Evolutionary conservation across 179 eudicot species (phyloP).

Genomic region (Camellia oleifera): DNA sequence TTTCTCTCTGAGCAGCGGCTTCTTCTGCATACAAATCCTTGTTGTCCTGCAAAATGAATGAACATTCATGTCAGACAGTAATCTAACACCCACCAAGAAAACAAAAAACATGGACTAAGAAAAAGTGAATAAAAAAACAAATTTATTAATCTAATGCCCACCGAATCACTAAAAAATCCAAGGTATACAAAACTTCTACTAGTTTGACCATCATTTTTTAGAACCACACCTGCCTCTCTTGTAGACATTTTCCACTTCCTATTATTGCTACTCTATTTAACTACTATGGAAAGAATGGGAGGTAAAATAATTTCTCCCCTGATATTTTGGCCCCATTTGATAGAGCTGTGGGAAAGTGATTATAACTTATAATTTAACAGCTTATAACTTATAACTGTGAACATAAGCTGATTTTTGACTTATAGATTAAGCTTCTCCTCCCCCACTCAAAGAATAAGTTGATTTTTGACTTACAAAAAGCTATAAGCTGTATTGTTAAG

Average conservation of each 20-base stretch:
- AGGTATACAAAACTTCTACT: background rate
- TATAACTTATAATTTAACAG: too few species aligned
- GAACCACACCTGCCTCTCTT: too few species aligned
- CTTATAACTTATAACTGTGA: too few species aligned
- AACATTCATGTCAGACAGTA: background rate
- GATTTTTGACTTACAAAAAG: too few species aligned
- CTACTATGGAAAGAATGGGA: background rate
- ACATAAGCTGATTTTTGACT: too few species aligned
- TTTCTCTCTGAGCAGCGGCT: slow-evolving; percentile 90
- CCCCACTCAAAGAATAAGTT: too few species aligned
- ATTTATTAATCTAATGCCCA: background rate
- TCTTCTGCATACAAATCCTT: slow-evolving; percentile 99
- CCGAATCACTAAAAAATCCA: background rate
- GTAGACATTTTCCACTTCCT: too few species aligned
- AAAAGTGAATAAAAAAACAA: background rate
- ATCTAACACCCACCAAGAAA: background rate
- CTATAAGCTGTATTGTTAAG: too few species aligned
- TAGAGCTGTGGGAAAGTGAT: too few species aligned
- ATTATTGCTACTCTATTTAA: background rate
- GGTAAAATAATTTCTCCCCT: background rate
- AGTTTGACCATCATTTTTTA: background rate
- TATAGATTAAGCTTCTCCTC: too few species aligned
- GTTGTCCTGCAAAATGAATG: slow-evolving; percentile 41
- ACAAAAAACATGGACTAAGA: too few species aligned
- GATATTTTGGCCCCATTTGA: too few species aligned